Base-by-base conservation (phyloP, 1,284 basidiomycete species). In the Trametes versicolor region DNA sequence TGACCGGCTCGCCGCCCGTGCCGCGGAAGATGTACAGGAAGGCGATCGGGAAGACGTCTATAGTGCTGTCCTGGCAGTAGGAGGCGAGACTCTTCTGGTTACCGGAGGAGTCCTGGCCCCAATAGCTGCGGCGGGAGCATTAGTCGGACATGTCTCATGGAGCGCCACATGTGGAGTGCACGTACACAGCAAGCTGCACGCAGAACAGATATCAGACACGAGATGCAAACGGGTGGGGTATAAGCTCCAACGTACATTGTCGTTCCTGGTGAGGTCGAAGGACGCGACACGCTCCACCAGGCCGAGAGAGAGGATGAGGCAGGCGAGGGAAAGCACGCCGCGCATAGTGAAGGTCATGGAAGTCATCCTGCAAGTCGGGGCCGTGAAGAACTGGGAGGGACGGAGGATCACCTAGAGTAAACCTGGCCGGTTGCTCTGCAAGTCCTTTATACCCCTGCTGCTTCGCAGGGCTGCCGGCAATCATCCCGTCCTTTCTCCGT, bases 1-100 rank as follows among this genome's bases (percentile, higher is more conserved):
- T 82, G 23, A 82, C 80, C 0, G 88, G 88, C 36, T 86, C 73
- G 57, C 82, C 82, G 13, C 85, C 87, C 47, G 78, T 77, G 19
- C 80, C 81, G 70, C 81, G 83, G 75, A 87, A 88, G 50, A 83
- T 78, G 65, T 84, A 79, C 58, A 90, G 73, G 76, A 90, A 90
- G 1, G 87, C 85, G 43, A 89, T 68, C 0, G 87, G 85, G 57
- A 88, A 79, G 50, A 78, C 80, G 71, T 87, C 79, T 57, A 87
- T 82, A 12, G 78, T 77, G 67, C 80, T 75, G 69, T 87, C 85
- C 73, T 75, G 47, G 70, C 85, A 87, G 65, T 88, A 87, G 34
- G 74, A 73, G 8, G 81, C 78, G 41, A 87, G 74, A 3, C 73
- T 72, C 69, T 83, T 76, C 71, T 87, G 86, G 70, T 75, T 83